Evolutionary conservation across 148 eudicot species (phyloP).

Genomic region (Persicaria maculosa): DNA sequence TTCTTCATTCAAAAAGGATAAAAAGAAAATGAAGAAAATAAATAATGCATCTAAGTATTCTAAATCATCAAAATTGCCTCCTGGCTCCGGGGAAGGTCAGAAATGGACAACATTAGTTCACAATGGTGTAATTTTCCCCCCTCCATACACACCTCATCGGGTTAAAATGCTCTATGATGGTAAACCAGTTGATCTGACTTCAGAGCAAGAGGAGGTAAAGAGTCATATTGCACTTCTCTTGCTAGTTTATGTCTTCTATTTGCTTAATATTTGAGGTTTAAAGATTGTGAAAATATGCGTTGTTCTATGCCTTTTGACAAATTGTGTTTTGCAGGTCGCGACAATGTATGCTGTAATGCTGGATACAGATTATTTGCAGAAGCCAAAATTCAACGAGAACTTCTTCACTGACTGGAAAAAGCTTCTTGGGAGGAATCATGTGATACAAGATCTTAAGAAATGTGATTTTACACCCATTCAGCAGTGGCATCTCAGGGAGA

Average conservation of each 20-base stretch:
- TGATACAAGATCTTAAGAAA: constrained; percentile 71
- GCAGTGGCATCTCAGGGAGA: constrained; percentile 88
- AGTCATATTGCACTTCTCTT: background rate
- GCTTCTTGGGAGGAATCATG: constrained; percentile 85
- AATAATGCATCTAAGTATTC: constrained; percentile 51
- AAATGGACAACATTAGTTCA: constrained; percentile 93
- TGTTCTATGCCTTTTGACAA: constrained; percentile 5
- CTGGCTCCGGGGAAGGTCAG: constrained; percentile 94
- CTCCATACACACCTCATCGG: constrained; percentile 85
- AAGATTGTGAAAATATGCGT: background rate
- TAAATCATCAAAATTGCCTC: constrained; percentile 65
- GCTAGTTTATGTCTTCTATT: constrained; percentile 12
- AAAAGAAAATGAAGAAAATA: constrained; percentile 55
- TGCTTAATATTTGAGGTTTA: background rate
- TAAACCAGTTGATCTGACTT: constrained; percentile 69
- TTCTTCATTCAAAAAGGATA: constrained; percentile 41
- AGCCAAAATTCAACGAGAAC: constrained; percentile 74
- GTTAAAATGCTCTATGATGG: constrained; percentile 86
- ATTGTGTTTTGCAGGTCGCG: constrained; percentile 67
- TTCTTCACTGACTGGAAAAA: constrained; percentile 81
- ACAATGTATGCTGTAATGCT: constrained; percentile 97
- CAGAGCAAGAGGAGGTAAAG: constrained; percentile 92
- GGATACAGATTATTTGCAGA: constrained; percentile 76
- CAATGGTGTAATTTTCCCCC: constrained; percentile 94
- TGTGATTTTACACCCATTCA: constrained; percentile 85